Percentiles rank a stretch among this genome's conserved stretches.
Conservation (phyloP, 768 basidiomycete genomes). For the Naganishia antarctica region DNA sequence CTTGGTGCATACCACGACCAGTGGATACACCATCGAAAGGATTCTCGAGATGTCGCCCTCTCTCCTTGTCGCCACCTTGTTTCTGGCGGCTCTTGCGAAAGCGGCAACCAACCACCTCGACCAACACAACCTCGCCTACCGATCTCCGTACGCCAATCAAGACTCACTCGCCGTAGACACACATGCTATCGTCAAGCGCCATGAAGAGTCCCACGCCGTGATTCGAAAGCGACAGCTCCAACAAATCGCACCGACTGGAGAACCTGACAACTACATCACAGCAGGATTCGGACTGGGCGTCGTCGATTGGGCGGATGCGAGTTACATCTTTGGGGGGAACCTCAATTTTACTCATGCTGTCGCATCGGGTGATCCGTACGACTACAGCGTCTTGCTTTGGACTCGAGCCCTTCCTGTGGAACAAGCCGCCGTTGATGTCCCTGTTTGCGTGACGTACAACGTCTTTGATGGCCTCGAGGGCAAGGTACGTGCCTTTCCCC, state of each 20-base stretch:
- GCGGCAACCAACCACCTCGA: constrained; percentile 25
- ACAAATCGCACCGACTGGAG: constrained; percentile 14
- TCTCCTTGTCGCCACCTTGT: constrained; percentile 6
- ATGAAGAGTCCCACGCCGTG: constrained; percentile 7
- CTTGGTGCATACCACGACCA: too few relatives aligned
- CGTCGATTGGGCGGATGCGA: constrained; percentile 29
- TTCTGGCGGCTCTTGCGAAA: constrained; percentile 8
- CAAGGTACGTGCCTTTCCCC: not conserved
- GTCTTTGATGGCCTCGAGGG: constrained; percentile 46
- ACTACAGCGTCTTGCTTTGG: constrained; percentile 59
- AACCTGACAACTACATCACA: constrained; percentile 26
- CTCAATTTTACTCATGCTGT: constrained; percentile 30
- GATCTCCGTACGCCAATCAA: constrained; percentile 29
- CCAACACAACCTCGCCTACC: constrained; percentile 27
- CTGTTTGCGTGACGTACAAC: constrained; percentile 56
- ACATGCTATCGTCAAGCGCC: constrained; percentile 23
- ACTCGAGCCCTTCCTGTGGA: constrained; percentile 56
- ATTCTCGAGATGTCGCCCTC: not conserved
- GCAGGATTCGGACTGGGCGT: constrained; percentile 32
- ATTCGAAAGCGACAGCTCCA: constrained; percentile 25
- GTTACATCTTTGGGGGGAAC: constrained; percentile 30
- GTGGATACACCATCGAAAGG: not conserved
- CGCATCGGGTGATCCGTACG: constrained; percentile 57
- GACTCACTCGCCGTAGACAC: constrained; percentile 27
- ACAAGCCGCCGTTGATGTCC: constrained; percentile 53